These are phyloP conservation scores for Ophiostoma sp. DNA, from an alignment of 2,329 filamentous ascomycete genomes.

Conservation along the genomic window DNA sequence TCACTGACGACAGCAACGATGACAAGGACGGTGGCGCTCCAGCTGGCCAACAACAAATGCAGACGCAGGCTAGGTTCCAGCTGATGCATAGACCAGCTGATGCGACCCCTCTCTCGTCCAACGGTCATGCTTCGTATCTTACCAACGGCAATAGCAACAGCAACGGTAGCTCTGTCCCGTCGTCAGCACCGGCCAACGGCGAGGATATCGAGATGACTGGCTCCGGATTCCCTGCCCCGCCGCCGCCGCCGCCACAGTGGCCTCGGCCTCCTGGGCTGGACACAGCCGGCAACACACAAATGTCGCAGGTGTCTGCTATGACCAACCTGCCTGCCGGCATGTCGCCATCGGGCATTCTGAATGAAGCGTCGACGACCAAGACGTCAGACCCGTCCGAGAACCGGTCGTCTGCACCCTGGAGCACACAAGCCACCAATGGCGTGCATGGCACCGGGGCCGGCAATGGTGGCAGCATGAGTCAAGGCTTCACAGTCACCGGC, in stretches of 20 bases:
- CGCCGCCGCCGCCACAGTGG: conserved; percentile 39
- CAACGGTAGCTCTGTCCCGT: conserved; percentile 18
- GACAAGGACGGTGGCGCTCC: conserved; percentile 25
- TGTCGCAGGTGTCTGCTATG: conserved; percentile 60
- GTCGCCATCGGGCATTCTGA: conserved; percentile 57
- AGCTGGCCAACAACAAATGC: conserved; percentile 22
- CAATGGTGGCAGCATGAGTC: background rate
- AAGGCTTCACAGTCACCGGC: background rate
- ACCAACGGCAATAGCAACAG: conserved; percentile 38
- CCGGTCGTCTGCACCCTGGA: conserved; percentile 54
- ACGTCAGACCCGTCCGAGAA: conserved; percentile 65
- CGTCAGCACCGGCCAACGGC: conserved; percentile 29
- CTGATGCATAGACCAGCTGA: conserved; percentile 39
- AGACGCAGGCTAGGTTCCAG: conserved; percentile 46
- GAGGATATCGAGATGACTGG: conserved; percentile 61
- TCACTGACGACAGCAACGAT: background rate
- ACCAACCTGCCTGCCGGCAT: conserved; percentile 54
- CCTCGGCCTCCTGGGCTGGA: conserved; percentile 34
- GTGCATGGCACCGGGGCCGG: conserved; percentile 36
- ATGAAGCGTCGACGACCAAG: conserved; percentile 93
- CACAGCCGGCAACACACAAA: conserved; percentile 47
- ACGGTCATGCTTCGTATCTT: conserved; percentile 43
- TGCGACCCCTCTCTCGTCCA: conserved; percentile 34
- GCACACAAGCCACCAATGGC: conserved; percentile 70
- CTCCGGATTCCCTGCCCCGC: conserved; percentile 40